These are phyloP conservation scores for Eremothecium sinecaudum DNA, from an alignment of 1,139 yeast genomes.

Conservation along the genomic window DNA sequence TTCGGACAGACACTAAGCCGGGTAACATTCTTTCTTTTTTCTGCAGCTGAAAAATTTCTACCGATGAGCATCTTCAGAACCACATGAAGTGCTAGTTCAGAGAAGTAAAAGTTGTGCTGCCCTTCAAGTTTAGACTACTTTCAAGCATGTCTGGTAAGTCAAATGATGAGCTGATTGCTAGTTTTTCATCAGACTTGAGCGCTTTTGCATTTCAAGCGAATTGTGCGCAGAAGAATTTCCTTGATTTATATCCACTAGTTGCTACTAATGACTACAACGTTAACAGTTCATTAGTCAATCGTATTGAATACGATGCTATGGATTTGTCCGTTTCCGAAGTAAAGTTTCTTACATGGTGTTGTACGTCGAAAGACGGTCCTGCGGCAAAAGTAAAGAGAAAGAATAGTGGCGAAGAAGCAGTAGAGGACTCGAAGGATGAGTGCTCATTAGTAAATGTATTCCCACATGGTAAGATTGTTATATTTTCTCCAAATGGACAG, in stretches of 20 bases:
- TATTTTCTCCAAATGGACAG: slow-evolving; percentile 28
- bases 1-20: too few species aligned
- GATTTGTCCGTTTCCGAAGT: slow-evolving; percentile 24
- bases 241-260: slow-evolving; percentile 29
- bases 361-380: slow-evolving; percentile 8
- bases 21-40: slow-evolving; percentile 6
- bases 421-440: slow-evolving; percentile 10
- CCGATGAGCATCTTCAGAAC: slow-evolving; percentile 4
- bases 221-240: slow-evolving; percentile 23
- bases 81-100: too few species aligned
- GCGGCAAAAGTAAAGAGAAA: slow-evolving; percentile 18
- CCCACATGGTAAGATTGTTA: slow-evolving; percentile 25
- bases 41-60: slow-evolving; percentile 4
- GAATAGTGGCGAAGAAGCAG: slow-evolving; percentile 3
- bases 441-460: slow-evolving; percentile 25
- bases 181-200: slow-evolving; percentile 25
- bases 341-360: slow-evolving; percentile 25
- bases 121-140: too few species aligned
- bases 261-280: slow-evolving; percentile 19
- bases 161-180: slow-evolving; percentile 20
- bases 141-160: too few species aligned
- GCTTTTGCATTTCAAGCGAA: slow-evolving; percentile 29
- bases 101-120: too few species aligned
- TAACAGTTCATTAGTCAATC: slow-evolving; percentile 26
- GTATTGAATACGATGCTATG: slow-evolving; percentile 27